Evolutionary conservation across 208 protist genomes (phyloP).

Genomic region (Trypanosoma melophagium): DNA sequence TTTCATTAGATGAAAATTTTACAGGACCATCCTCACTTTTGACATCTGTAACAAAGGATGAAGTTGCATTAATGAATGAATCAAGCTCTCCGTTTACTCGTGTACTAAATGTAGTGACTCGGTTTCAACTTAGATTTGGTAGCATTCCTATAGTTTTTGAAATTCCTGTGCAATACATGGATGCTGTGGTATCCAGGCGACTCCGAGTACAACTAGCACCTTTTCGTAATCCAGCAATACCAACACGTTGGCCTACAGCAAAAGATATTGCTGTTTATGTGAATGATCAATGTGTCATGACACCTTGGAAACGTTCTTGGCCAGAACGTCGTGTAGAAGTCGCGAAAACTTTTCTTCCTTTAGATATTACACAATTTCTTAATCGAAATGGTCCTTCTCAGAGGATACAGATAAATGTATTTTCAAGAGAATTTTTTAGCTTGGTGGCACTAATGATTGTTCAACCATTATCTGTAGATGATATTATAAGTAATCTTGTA

Average conservation of each 20-base stretch:
- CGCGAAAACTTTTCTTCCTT: constrained; percentile 63
- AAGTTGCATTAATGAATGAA: constrained; percentile 51
- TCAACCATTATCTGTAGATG: constrained; percentile 45
- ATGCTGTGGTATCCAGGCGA: constrained; percentile 49
- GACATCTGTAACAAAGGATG: constrained; percentile 20
- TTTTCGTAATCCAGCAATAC: constrained; percentile 51
- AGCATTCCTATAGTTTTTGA: constrained; percentile 64
- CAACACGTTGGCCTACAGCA: constrained; percentile 60
- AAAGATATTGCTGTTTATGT: constrained; percentile 80
- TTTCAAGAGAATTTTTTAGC: constrained; percentile 66
- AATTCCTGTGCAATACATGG: constrained; percentile 56
- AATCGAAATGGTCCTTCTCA: constrained; percentile 34
- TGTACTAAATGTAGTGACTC: constrained; percentile 47
- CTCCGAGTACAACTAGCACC: constrained; percentile 69
- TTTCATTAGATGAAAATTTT: background rate
- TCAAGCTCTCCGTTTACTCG: constrained; percentile 58
- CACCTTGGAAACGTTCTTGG: constrained; percentile 76
- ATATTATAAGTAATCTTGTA: constrained; percentile 54
- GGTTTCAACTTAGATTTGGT: constrained; percentile 70
- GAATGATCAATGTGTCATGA: constrained; percentile 64
- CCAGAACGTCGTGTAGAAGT: constrained; percentile 64
- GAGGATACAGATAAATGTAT: constrained; percentile 58
- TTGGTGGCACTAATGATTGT: constrained; percentile 51
- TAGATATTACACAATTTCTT: constrained; percentile 78
- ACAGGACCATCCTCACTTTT: background rate